These are phyloP conservation scores for Fragilariopsis cylindrus DNA, from an alignment of 108 stramenopile genomes.

Conservation along the genomic window DNA sequence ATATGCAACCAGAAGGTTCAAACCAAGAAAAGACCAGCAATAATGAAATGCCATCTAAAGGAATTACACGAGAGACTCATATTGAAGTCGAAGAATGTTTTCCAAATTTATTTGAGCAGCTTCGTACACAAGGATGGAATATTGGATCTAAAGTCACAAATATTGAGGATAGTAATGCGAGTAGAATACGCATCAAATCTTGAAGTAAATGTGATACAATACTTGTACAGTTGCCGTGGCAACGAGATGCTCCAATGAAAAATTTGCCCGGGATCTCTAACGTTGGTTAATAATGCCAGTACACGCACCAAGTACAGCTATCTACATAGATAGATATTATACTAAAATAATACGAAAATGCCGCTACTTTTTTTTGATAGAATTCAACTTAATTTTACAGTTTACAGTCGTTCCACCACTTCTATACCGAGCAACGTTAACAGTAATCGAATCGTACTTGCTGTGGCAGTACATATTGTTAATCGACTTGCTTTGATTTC, in stretches of 20 bases:
- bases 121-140: conserved; percentile 27
- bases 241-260: too few relatives aligned
- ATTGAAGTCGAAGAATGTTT: conserved; percentile 1
- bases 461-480: conserved; percentile 91
- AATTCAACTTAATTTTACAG: not conserved
- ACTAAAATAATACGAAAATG: not conserved
- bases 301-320: too few relatives aligned
- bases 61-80: not conserved
- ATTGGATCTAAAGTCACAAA: conserved; percentile 19
- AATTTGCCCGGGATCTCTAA: too few relatives aligned
- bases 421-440: conserved; percentile 91
- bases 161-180: conserved; percentile 19
- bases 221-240: too few relatives aligned
- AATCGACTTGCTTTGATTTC: conserved; percentile 86
- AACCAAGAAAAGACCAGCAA: not conserved
- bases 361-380: not conserved
- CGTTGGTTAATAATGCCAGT: too few relatives aligned
- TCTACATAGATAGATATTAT: too few relatives aligned
- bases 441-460: conserved; percentile 77
- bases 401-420: conserved; percentile 87
- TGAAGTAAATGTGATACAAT: not conserved
- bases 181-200: conserved; percentile 8
- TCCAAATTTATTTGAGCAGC: conserved; percentile 14
- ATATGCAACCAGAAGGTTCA: too few relatives aligned
- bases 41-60: not conserved